Conservation (phyloP, 2,329 filamentous ascomycete genomes). For the Amylocarpus encephaloides region DNA sequence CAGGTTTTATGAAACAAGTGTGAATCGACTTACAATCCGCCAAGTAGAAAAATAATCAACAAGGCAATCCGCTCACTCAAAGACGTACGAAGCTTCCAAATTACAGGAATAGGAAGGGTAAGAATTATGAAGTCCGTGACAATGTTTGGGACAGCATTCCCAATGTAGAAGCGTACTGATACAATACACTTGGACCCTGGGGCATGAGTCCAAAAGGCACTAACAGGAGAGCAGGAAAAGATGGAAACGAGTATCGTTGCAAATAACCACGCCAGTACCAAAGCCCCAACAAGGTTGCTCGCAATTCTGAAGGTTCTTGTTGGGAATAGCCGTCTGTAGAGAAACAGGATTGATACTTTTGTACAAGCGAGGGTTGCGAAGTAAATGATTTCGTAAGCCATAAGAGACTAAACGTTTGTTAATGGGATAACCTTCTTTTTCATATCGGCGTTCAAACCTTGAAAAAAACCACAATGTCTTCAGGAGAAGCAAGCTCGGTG, state of each 20-base stretch:
- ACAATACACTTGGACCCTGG: constrained; percentile 2
- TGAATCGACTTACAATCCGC: not conserved
- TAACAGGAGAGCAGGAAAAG: constrained; percentile 6
- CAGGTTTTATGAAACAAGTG: not conserved
- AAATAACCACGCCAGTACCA: constrained; percentile 7
- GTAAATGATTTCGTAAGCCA: constrained; percentile 5
- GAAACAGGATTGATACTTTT: constrained; percentile 9
- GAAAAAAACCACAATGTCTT: not conserved
- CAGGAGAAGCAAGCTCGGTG: not conserved
- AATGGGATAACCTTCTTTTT: not conserved
- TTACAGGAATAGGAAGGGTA: not conserved
- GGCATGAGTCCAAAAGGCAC: not conserved
- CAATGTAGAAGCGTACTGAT: constrained; percentile 1
- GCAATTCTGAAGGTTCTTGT: not conserved
- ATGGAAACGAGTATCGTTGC: constrained; percentile 2
- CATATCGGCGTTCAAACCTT: not conserved
- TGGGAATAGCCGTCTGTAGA: constrained; percentile 8
- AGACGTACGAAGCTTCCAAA: not conserved
- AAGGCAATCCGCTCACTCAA: not conserved
- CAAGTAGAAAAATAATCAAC: not conserved
- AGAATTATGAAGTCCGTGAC: constrained; percentile 12
- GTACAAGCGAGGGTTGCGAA: not conserved
- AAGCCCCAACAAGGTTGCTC: not conserved
- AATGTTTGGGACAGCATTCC: constrained; percentile 7
- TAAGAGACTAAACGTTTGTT: not conserved